Conservation (phyloP, 2,329 filamentous ascomycete genomes). For the Balansia obtecta region DNA sequence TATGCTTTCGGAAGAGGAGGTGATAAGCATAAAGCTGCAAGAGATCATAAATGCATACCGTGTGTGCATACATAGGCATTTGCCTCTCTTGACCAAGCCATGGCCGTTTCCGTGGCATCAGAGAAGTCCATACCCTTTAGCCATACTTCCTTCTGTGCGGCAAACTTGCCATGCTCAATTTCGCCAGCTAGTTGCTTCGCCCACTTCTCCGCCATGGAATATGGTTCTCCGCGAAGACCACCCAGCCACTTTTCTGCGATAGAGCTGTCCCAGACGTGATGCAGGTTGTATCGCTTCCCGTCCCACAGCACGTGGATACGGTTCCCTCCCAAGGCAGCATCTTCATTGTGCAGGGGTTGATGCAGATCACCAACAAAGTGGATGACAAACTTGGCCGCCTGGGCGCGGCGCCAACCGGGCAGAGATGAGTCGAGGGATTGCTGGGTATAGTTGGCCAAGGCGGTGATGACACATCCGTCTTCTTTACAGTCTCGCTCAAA, state of each 20-base stretch:
- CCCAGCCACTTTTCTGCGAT: conserved; percentile 55
- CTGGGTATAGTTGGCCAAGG: conserved; percentile 47
- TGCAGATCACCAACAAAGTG: conserved; percentile 62
- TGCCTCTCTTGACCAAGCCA: conserved; percentile 51
- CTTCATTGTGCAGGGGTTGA: conserved; percentile 55
- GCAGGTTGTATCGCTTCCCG: conserved; percentile 47
- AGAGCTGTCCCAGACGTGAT: conserved; percentile 61
- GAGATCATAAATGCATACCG: conserved; percentile 28
- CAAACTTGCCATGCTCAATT: conserved; percentile 45
- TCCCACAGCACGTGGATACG: conserved; percentile 52
- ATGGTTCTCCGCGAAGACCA: conserved; percentile 36
- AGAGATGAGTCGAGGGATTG: conserved; percentile 36
- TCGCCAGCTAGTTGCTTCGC: conserved; percentile 40
- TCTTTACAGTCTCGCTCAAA: conserved; percentile 49
- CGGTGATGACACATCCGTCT: conserved; percentile 48
- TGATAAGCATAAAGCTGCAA: no score
- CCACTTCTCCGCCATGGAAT: conserved; percentile 40
- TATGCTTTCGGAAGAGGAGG: neutral
- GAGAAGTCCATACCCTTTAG: conserved; percentile 41
- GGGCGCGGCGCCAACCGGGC: conserved; percentile 31
- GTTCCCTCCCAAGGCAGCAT: conserved; percentile 54
- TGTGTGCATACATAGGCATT: conserved; percentile 51
- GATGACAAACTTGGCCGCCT: conserved; percentile 54
- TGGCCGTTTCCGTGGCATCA: conserved; percentile 40
- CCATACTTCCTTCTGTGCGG: conserved; percentile 38